Conservation (phyloP, 139 green algal genomes). For the Micractinium sp. region DNA sequence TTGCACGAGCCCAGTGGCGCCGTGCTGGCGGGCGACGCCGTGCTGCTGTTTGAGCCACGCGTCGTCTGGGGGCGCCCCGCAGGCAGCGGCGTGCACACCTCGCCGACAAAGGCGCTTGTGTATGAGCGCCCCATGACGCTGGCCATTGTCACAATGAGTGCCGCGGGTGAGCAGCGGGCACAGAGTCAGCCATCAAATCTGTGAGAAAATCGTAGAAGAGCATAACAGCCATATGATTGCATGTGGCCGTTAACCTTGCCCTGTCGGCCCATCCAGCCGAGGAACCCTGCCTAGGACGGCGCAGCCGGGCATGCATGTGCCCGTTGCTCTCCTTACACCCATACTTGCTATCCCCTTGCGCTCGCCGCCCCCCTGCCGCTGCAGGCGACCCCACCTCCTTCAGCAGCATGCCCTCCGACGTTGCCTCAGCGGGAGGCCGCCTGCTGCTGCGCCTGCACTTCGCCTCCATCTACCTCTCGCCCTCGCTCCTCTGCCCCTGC, state of each 20-base stretch:
- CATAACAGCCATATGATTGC: too few species aligned
- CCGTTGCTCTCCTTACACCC: background rate
- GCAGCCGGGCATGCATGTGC: background rate
- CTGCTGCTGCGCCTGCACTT: background rate
- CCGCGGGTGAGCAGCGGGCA: background rate
- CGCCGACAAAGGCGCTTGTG: background rate
- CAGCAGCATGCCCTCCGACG: background rate
- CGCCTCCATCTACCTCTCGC: background rate
- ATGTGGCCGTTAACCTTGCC: too few species aligned
- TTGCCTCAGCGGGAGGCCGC: background rate
- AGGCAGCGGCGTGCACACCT: background rate
- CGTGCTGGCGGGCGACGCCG: background rate
- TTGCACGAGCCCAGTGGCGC: background rate
- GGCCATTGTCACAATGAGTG: background rate
- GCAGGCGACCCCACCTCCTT: conserved; percentile 1
- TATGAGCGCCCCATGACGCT: background rate
- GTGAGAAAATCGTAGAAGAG: background rate
- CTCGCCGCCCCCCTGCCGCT: background rate
- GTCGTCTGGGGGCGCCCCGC: background rate
- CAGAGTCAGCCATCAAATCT: background rate
- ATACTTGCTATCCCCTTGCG: background rate
- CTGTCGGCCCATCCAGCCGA: too few species aligned
- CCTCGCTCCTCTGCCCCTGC: background rate
- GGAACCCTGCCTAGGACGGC: background rate
- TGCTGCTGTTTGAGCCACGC: background rate